Conservation (phyloP, 2,329 filamentous ascomycete genomes). For the Seiridium unicorne region DNA sequence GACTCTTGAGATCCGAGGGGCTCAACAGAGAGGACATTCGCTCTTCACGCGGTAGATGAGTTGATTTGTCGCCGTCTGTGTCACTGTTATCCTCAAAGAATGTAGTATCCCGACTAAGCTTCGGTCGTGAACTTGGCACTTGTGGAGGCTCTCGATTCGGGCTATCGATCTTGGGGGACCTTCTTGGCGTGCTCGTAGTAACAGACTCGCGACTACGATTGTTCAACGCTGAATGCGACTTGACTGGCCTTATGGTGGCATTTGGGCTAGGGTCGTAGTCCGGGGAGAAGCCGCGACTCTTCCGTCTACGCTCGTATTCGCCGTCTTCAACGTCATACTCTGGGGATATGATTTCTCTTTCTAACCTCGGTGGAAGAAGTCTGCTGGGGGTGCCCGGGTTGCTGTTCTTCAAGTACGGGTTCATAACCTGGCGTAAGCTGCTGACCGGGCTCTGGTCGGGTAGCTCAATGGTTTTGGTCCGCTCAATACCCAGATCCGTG, state of each 20-base stretch:
- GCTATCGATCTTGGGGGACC: slow-evolving; percentile 21
- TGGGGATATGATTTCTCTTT: slow-evolving; percentile 17
- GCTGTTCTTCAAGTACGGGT: slow-evolving; percentile 63
- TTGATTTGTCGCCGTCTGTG: slow-evolving; percentile 31
- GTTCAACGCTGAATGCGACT: slow-evolving; percentile 39
- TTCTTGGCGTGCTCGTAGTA: slow-evolving; percentile 14
- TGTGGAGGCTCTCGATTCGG: slow-evolving; percentile 21
- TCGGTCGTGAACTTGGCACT: slow-evolving; percentile 20
- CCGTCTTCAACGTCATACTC: slow-evolving; percentile 18
- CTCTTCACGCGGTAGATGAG: not conserved
- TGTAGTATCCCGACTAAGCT: slow-evolving; percentile 34
- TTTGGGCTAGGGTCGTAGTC: slow-evolving; percentile 72
- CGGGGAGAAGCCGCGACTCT: slow-evolving; percentile 62
- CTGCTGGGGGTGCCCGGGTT: slow-evolving; percentile 14
- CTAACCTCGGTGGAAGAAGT: slow-evolving; percentile 16
- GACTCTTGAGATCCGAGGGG: not conserved
- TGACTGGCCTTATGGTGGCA: slow-evolving; percentile 68
- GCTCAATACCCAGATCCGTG: slow-evolving; percentile 29
- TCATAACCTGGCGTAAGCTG: slow-evolving; percentile 84
- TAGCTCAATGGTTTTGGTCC: slow-evolving; percentile 27
- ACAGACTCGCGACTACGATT: slow-evolving; percentile 22
- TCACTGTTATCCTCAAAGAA: slow-evolving; percentile 54
- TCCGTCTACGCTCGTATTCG: slow-evolving; percentile 14
- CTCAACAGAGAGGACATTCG: not conserved
- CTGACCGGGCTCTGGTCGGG: slow-evolving; percentile 65